A percentile compares a stretch with the other conserved stretches of the same genome.
Evolutionary conservation across 2,329 filamentous ascomycete genomes (phyloP).

Genomic region (Penicillium sclerotigenum): DNA sequence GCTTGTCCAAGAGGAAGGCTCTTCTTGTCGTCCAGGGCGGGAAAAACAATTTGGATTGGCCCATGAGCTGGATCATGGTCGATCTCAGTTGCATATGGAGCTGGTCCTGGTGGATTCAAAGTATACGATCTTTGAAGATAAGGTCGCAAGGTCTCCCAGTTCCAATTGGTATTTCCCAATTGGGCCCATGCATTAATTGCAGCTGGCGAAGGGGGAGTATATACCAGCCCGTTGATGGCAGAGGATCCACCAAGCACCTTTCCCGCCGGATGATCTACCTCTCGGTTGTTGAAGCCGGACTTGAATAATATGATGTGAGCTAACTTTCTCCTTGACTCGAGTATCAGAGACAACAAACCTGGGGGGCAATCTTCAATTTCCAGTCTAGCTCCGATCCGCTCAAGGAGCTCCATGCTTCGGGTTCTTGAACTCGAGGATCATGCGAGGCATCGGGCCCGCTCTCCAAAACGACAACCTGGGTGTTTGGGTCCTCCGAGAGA

Average conservation of each 20-base stretch:
- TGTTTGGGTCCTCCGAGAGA: conserved; percentile 14
- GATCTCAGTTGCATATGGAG: background rate
- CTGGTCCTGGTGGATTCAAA: background rate
- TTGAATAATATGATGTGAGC: background rate
- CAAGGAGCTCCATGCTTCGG: conserved; percentile 4
- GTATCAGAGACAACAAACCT: conserved; percentile 1
- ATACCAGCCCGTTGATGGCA: conserved; percentile 16
- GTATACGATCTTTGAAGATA: conserved; percentile 16
- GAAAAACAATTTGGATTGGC: conserved; percentile 15
- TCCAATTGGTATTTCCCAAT: conserved; percentile 25
- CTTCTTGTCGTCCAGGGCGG: conserved; percentile 2
- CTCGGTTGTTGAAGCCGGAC: conserved; percentile 18
- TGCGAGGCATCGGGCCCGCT: conserved; percentile 13
- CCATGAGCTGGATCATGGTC: background rate
- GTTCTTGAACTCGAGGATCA: conserved; percentile 8
- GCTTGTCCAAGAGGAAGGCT: conserved; percentile 8
- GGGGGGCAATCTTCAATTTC: conserved; percentile 11
- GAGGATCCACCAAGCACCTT: conserved; percentile 29
- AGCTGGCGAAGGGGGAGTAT: conserved; percentile 46
- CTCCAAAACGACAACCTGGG: conserved; percentile 11
- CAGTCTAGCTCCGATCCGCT: conserved; percentile 15
- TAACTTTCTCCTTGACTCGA: no score
- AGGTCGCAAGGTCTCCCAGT: conserved; percentile 14
- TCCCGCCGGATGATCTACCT: conserved; percentile 27
- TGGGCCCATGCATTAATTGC: conserved; percentile 33